Evolutionary conservation across 1,284 basidiomycete genomes (phyloP), one percentile per base, ranked within the genome.

Genomic region (Ustilago sp.): DNA sequence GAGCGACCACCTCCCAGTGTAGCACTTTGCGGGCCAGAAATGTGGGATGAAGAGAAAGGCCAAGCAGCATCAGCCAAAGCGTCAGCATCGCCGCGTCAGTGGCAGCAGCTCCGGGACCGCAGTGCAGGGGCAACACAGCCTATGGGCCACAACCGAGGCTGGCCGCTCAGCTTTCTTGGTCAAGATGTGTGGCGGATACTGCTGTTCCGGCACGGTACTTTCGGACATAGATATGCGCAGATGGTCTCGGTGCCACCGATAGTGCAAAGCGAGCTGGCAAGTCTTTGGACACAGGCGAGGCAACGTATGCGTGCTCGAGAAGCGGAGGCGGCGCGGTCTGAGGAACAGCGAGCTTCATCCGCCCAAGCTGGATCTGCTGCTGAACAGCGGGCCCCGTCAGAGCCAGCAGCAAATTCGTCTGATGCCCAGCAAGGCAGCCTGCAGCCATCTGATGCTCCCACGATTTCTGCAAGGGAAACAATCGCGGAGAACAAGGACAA

Each of bases 161-260:
- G 74, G 74, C 63, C 64, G 12, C 68, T 68, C 5, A 76, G 74
- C 61, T 76, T 76, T 35, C 34, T 76, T 12, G 74, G 74, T 11
- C 64, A 65, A 23, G 68, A 76, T n/a, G 74, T 61, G 2, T 76
- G 74, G 74, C 36, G 74, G 1, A 51, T 76, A 2, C 12, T 76
- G 39, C 68, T 76, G 5, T 76, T 76, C 54, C 64, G 68, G 2
- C 74, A 76, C n/a, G 74, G 74, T 13, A 68, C 66, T 0, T 63
- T 67, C 17, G 74, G 74, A 1, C 36, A 61, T 13, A 55, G 74
- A 8, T 76, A 58, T 28, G 74, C 68, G 3, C 74, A 76, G 57
- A 54, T 71, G 38, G 65, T 63, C 0, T 76, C 74, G 35, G 36
- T 76, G 0, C 74, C 74, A 12, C 64, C 74, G 8, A 47, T 55